Conservation (phyloP, 2,329 filamentous ascomycete species). For the Phyllosticta capitalensis region DNA sequence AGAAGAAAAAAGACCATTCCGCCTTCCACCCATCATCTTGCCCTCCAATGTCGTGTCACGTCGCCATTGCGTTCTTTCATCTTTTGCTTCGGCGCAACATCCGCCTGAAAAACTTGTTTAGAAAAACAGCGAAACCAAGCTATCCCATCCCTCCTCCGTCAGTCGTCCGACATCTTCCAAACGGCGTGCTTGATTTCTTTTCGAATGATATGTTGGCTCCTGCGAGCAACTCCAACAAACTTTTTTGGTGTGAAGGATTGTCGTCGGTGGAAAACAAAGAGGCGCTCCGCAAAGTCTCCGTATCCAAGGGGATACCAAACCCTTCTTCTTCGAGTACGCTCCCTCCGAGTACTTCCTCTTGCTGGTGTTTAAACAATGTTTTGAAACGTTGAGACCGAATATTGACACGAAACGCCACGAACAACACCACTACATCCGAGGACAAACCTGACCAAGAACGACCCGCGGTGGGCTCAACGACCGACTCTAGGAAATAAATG, state of each 20-base stretch:
- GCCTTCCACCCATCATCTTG: not conserved
- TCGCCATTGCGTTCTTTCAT: not conserved
- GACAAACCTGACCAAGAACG: not conserved
- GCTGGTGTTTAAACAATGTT: not conserved
- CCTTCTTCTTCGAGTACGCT: not conserved
- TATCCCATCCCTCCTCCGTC: not conserved
- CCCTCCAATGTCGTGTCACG: not conserved
- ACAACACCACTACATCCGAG: not conserved
- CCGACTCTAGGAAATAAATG: constrained; percentile 7
- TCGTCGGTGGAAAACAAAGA: not conserved
- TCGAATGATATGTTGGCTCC: not conserved
- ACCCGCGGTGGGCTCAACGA: not conserved
- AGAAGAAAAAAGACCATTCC: not conserved
- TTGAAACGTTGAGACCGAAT: not conserved
- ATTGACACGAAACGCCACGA: not conserved
- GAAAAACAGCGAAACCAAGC: not conserved
- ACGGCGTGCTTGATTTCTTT: not conserved
- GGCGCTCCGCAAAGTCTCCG: not conserved
- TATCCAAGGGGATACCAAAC: not conserved
- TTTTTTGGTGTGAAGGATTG: not conserved
- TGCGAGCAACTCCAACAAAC: not conserved
- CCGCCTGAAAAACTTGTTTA: not conserved
- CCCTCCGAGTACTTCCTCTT: not conserved
- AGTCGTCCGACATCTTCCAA: not conserved
- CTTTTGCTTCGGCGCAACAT: not conserved